Evolutionary conservation across 2,329 filamentous ascomycete species (phyloP).

Genomic region (Endothia cerciana): DNA sequence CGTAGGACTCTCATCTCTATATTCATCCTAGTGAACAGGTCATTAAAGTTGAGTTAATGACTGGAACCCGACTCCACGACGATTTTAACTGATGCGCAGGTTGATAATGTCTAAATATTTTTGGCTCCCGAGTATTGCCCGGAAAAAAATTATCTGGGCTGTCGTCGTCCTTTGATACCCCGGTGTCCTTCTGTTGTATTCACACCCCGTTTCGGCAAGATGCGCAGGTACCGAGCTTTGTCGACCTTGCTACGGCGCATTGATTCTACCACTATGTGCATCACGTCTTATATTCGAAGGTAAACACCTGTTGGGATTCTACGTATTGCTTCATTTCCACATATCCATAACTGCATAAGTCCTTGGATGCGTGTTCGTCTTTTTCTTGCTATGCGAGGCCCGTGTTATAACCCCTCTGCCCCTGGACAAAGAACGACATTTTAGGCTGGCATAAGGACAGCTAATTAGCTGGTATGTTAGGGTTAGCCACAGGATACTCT

Average conservation of each 20-base stretch:
- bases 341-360: too few species aligned
- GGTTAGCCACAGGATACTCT: too few species aligned
- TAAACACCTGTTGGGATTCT: too few species aligned
- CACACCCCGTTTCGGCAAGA: conserved; percentile 5
- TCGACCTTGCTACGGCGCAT: not conserved
- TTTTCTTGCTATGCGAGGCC: too few species aligned
- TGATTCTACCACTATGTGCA: not conserved
- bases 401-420: too few species aligned
- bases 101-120: not conserved
- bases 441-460: too few species aligned
- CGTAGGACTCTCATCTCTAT: not conserved
- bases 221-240: not conserved
- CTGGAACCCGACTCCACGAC: not conserved
- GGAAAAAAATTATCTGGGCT: too few species aligned
- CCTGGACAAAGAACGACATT: too few species aligned
- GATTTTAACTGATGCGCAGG: not conserved
- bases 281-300: not conserved
- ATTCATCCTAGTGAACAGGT: not conserved
- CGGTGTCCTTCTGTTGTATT: not conserved
- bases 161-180: conserved; percentile 2
- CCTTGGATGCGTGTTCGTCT: too few species aligned
- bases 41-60: not conserved
- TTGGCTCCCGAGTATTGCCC: not conserved
- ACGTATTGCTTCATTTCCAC: not conserved
- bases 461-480: too few species aligned